Conservation (phyloP, 2,329 filamentous ascomycete genomes). For the Amylocarpus encephaloides region DNA sequence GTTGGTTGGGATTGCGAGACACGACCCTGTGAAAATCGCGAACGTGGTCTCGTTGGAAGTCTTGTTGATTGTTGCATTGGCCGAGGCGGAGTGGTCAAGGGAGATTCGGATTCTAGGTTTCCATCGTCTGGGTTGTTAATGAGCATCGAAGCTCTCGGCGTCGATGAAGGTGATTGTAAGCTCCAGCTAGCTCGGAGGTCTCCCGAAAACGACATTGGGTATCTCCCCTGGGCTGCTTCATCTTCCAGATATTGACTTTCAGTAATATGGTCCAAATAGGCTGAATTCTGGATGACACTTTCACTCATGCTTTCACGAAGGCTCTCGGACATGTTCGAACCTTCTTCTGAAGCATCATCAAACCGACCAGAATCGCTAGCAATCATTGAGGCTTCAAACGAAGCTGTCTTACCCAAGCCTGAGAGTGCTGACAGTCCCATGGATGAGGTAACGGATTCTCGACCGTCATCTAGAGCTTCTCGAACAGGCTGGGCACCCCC, state of each 20-base stretch:
- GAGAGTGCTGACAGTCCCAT: conserved; percentile 15
- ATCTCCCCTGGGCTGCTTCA: conserved; percentile 28
- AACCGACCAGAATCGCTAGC: conserved; percentile 29
- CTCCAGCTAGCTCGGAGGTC: conserved; percentile 25
- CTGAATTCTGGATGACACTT: conserved; percentile 27
- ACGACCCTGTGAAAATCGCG: conserved; percentile 24
- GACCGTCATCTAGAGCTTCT: conserved; percentile 14
- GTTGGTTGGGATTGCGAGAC: conserved; percentile 28
- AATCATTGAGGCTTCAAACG: conserved; percentile 17
- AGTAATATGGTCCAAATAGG: conserved; percentile 28
- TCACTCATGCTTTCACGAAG: conserved; percentile 19
- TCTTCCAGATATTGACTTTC: conserved; percentile 28
- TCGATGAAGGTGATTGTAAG: conserved; percentile 38
- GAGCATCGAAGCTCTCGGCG: conserved; percentile 46
- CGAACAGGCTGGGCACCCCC: conserved; percentile 18
- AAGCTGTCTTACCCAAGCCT: conserved; percentile 1
- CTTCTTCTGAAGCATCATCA: conserved; percentile 32
- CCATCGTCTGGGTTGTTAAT: conserved; percentile 5
- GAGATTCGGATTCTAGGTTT: conserved; percentile 18
- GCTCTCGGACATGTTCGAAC: conserved; percentile 21
- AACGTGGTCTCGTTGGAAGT: conserved; percentile 19
- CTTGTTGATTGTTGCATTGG: conserved; percentile 25
- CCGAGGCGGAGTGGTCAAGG: not conserved
- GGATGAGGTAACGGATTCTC: conserved; percentile 16
- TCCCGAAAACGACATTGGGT: conserved; percentile 5